Evolutionary conservation across 345 rosid genomes (phyloP).

Genomic region (Salix brachista): DNA sequence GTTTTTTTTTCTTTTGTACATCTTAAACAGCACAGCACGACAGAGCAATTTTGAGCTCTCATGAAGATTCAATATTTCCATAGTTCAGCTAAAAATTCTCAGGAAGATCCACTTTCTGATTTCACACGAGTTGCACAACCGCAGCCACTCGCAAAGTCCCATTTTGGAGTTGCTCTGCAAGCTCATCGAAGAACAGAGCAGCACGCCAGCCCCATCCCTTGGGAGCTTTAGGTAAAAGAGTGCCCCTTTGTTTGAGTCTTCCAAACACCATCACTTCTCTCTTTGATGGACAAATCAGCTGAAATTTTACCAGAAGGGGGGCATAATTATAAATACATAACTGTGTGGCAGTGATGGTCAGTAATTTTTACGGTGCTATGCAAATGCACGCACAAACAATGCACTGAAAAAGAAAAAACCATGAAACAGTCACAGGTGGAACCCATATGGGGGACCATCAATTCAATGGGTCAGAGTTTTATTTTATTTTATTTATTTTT

Average conservation of each 20-base stretch:
- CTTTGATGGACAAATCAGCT: slow-evolving; percentile 93
- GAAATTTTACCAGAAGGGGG: background rate
- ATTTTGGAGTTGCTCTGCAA: slow-evolving; percentile 78
- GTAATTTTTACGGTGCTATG: background rate
- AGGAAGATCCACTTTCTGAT: background rate
- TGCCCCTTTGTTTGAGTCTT: slow-evolving; percentile 78
- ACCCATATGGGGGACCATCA: too few species aligned
- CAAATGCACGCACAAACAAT: background rate
- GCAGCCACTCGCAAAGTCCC: slow-evolving; percentile 81
- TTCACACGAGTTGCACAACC: slow-evolving; percentile 80
- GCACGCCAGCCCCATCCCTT: slow-evolving; percentile 99
- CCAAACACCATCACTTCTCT: slow-evolving; percentile 93
- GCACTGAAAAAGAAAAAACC: too few species aligned
- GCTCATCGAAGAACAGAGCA: slow-evolving; percentile 81
- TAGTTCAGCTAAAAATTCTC: background rate
- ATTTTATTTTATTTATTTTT: too few species aligned
- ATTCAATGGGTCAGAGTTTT: too few species aligned
- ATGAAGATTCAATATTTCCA: background rate
- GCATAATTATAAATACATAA: background rate
- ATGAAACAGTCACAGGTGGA: too few species aligned
- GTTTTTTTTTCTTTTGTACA: background rate
- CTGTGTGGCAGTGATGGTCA: background rate
- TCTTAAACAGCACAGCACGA: slow-evolving; percentile 1
- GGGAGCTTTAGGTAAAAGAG: slow-evolving; percentile 92
- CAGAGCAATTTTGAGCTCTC: background rate